phyloP scores from a whole-genome alignment of 768 basidiomycete genomes.

The Pleurotus citrinopileatus region DNA sequence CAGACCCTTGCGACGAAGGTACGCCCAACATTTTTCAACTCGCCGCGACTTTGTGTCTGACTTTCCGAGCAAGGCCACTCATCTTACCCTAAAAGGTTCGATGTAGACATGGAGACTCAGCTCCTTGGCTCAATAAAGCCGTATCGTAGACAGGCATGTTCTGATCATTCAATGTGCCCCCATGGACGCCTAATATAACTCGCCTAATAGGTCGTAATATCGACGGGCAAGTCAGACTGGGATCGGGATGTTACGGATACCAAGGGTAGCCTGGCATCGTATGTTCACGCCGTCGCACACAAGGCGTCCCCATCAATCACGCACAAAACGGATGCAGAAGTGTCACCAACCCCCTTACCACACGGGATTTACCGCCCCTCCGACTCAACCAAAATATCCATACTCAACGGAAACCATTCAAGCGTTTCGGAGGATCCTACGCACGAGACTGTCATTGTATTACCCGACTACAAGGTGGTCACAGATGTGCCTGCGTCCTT shows the following conservation, averaged over 20 bases:
- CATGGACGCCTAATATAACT: no score
- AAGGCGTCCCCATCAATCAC: constrained; percentile 18
- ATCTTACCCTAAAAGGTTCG: constrained; percentile 69
- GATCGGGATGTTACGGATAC: constrained; percentile 73
- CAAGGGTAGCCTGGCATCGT: constrained; percentile 65
- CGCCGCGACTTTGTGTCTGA: constrained; percentile 20
- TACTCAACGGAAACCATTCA: constrained; percentile 82
- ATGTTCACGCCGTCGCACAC: constrained; percentile 37
- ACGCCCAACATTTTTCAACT: constrained; percentile 5
- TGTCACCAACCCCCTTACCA: constrained; percentile 22
- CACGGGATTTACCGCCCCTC: constrained; percentile 59
- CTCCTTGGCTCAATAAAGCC: constrained; percentile 88
- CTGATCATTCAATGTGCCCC: neutral
- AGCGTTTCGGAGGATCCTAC: constrained; percentile 64
- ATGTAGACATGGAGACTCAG: constrained; percentile 73
- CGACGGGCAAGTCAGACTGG: constrained; percentile 91
- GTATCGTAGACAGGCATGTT: constrained; percentile 71
- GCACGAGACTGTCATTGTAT: constrained; percentile 77
- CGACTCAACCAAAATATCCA: constrained; percentile 55
- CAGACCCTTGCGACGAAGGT: constrained; percentile 78
- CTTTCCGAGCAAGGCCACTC: constrained; percentile 56
- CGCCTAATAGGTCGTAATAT: constrained; percentile 85
- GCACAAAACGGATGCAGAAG: constrained; percentile 23
- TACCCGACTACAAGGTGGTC: constrained; percentile 90
- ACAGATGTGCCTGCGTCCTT: constrained; percentile 62